Evolutionary conservation across 2,329 filamentous ascomycete genomes (phyloP), one percentile per base, ranked within the genome.

Genomic region (Penicillium sp.): DNA sequence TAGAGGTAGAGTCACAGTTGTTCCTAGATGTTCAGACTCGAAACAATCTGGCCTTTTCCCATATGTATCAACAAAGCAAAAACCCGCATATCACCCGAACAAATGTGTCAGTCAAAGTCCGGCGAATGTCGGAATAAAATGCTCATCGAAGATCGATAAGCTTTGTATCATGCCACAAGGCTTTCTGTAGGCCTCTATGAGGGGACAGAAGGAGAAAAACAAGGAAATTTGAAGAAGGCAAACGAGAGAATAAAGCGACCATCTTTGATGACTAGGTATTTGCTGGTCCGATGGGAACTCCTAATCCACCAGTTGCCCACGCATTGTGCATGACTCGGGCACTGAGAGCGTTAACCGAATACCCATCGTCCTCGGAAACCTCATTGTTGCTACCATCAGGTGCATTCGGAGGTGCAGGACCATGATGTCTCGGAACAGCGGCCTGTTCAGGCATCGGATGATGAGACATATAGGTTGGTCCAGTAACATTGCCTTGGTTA

Each of bases 401-500:
- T 14, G 64, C 66, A 48, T 63, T 34, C 28, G 66, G 63, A 12
- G 63, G 56, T 25, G 65, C 57, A 41, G 67, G 60, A 5, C 62
- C 67, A 3, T 59, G 20, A 28, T 67, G 63, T 45, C 64, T 63
- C 14, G 67, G 51, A 6, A 67, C 61, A 35, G 58, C 43, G 15
- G 53, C 58, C 42, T 67, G 66, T 14, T 63, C 66, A 45, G 66
- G 60, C 31, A 68, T 58, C 15, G 66, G 42, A 25, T 68, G 68
- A 34, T 68, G 69, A 50, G 63, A 34, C 54, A 75, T 60, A 47
- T 75, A 75, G 35, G 58, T 66, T 22, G 56, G 63, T 20, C 70
- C 68, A 7, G 70, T 72, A 34, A 75, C 67, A 48, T 76, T 74
- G 14, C 74, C 73, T 34, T 76, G 74, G 25, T 76, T 75, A 35